Evolutionary conservation across 2,329 filamentous ascomycete species (phyloP).

Genomic region (Diaporthe vaccinii): DNA sequence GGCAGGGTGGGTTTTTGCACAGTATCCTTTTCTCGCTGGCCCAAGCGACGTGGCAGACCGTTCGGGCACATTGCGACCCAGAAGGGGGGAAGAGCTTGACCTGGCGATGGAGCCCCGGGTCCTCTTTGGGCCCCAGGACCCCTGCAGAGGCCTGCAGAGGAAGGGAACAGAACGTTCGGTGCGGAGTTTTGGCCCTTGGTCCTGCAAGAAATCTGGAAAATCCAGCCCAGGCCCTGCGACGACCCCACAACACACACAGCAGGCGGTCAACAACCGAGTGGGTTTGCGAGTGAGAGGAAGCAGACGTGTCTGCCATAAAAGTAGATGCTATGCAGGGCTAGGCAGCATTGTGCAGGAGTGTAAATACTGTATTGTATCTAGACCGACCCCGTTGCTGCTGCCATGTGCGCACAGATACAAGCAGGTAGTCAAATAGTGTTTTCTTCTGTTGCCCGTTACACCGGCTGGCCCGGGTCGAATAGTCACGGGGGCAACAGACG

Average conservation of each 20-base stretch:
- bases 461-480: neutral
- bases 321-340: slow-evolving; percentile 13
- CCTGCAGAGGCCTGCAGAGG: slow-evolving; percentile 26
- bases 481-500: slow-evolving; percentile 29
- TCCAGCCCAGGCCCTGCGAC: slow-evolving; percentile 20
- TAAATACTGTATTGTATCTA: neutral
- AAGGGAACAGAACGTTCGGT: slow-evolving; percentile 24
- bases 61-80: slow-evolving; percentile 28
- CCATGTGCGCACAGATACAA: neutral
- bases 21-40: slow-evolving; percentile 18
- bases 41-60: slow-evolving; percentile 23
- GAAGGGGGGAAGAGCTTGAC: slow-evolving; percentile 32
- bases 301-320: slow-evolving; percentile 15
- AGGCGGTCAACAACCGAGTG: slow-evolving; percentile 33
- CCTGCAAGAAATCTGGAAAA: slow-evolving; percentile 31
- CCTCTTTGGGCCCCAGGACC: slow-evolving; percentile 13
- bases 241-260: neutral
- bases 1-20: slow-evolving; percentile 18
- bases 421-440: neutral
- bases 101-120: slow-evolving; percentile 21
- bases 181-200: slow-evolving; percentile 13
- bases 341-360: neutral
- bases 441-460: slow-evolving; percentile 20
- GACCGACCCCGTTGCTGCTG: neutral
- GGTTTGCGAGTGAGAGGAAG: neutral